Evolutionary conservation across 2,329 filamentous ascomycete species (phyloP).

Genomic region (Fusarium xylarioides): DNA sequence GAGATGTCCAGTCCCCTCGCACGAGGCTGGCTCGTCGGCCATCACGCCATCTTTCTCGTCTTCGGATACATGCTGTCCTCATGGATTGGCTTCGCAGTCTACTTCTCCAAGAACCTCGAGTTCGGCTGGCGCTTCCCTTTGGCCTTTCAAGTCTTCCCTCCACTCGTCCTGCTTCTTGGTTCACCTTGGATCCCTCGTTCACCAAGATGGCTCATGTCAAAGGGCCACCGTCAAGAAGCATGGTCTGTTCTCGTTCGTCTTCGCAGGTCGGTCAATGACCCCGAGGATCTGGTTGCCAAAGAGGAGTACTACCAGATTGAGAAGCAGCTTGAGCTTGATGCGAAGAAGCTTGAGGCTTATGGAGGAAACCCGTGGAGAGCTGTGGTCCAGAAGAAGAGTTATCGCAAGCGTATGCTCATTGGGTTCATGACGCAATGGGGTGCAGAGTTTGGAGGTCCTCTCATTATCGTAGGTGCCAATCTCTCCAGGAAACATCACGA

Average conservation of each 20-base stretch:
- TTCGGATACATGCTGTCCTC: constrained; percentile 56
- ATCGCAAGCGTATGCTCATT: constrained; percentile 61
- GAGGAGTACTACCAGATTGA: constrained; percentile 59
- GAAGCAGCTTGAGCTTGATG: constrained; percentile 56
- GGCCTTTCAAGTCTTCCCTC: constrained; percentile 52
- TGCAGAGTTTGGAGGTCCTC: constrained; percentile 60
- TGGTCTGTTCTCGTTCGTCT: constrained; percentile 53
- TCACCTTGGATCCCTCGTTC: constrained; percentile 51
- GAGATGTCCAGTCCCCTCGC: constrained; percentile 50
- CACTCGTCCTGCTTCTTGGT: constrained; percentile 48
- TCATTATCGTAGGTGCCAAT: constrained; percentile 55
- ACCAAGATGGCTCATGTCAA: constrained; percentile 59
- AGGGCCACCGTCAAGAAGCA: constrained; percentile 56
- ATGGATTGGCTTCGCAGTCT: constrained; percentile 50
- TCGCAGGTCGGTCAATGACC: constrained; percentile 39
- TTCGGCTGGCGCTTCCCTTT: constrained; percentile 56
- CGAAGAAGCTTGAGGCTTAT: constrained; percentile 50
- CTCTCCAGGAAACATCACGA: rapidly evolving
- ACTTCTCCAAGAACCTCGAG: constrained; percentile 44
- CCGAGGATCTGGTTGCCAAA: constrained; percentile 52
- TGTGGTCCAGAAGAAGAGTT: constrained; percentile 56
- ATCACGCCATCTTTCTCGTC: constrained; percentile 57
- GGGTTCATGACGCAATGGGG: constrained; percentile 63
- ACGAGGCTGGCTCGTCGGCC: constrained; percentile 60
- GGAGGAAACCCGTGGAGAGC: constrained; percentile 55